Conservation (phyloP, 2,329 filamentous ascomycete species). For the Neoarthrinium moseri region DNA sequence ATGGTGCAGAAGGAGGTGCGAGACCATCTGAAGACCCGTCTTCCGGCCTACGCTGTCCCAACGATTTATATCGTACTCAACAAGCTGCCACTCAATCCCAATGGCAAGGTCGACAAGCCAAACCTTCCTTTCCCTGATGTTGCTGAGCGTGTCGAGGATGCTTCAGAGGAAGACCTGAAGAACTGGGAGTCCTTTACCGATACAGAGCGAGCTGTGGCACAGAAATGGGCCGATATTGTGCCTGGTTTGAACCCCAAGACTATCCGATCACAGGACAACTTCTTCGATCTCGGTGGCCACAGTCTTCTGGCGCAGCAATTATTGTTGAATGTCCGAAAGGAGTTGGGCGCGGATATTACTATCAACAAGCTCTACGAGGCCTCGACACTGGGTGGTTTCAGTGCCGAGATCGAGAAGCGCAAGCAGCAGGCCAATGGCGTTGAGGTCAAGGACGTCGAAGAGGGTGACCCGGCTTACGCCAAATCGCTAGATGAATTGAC, state of each 20-base stretch:
- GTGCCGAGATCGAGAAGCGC: conserved; percentile 48
- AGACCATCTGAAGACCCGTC: conserved; percentile 67
- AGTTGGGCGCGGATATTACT: conserved; percentile 50
- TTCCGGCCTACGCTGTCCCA: conserved; percentile 75
- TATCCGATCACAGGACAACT: conserved; percentile 59
- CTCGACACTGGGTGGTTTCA: conserved; percentile 48
- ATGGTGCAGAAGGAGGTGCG: conserved; percentile 50
- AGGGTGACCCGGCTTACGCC: conserved; percentile 45
- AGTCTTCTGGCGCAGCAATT: conserved; percentile 80
- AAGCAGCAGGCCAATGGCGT: conserved; percentile 24
- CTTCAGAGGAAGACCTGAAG: conserved; percentile 40
- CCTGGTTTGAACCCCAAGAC: conserved; percentile 65
- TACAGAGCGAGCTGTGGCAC: conserved; percentile 67
- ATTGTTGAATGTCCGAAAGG: conserved; percentile 62
- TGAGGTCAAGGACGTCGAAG: conserved; percentile 24
- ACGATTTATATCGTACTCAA: conserved; percentile 71
- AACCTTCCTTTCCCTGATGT: conserved; percentile 79
- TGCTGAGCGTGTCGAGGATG: conserved; percentile 55
- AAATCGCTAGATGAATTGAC: conserved; percentile 46
- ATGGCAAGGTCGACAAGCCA: conserved; percentile 80
- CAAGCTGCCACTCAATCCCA: conserved; percentile 78
- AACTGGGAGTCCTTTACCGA: conserved; percentile 41
- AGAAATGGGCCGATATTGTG: conserved; percentile 73
- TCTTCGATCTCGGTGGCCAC: conserved; percentile 81
- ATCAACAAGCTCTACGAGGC: conserved; percentile 71